Percentiles rank a stretch among this genome's conserved stretches.
These are phyloP conservation scores for Primulina huaijiensis DNA, from an alignment of 257 asterid species.

Conservation along the genomic window DNA sequence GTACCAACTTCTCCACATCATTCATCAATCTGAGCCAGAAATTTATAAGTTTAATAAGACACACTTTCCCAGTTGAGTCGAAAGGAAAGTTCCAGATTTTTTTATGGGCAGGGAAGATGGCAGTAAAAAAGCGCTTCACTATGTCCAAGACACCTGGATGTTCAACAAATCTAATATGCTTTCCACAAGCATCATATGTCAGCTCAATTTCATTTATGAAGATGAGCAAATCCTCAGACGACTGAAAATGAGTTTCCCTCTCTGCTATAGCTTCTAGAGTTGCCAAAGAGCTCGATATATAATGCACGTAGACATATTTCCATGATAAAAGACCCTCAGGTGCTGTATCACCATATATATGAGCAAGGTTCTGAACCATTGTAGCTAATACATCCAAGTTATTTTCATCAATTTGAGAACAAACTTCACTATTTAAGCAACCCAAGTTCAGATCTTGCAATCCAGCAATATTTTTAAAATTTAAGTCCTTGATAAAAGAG, in stretches of 20 bases:
- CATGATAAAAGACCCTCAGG: slow-evolving; percentile 61
- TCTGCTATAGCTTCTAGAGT: slow-evolving; percentile 57
- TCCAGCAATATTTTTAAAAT: slow-evolving; percentile 80
- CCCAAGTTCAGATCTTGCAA: slow-evolving; percentile 65
- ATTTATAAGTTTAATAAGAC: slow-evolving; percentile 63
- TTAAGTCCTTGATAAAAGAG: slow-evolving; percentile 58
- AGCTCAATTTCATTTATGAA: slow-evolving; percentile 61
- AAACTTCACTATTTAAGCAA: slow-evolving; percentile 64
- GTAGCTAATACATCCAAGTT: slow-evolving; percentile 71
- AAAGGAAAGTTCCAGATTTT: slow-evolving; percentile 35
- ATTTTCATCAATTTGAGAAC: slow-evolving; percentile 62
- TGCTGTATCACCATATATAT: slow-evolving; percentile 42
- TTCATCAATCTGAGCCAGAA: slow-evolving; percentile 73
- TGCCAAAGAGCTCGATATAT: slow-evolving; percentile 52
- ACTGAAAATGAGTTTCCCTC: slow-evolving; percentile 37
- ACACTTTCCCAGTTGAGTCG: slow-evolving; percentile 54
- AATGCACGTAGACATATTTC: slow-evolving; percentile 56
- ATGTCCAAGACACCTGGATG: slow-evolving; percentile 43
- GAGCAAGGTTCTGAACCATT: slow-evolving; percentile 75
- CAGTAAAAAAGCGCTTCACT: slow-evolving; percentile 56
- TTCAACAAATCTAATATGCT: slow-evolving; percentile 51
- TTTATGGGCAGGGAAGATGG: slow-evolving; percentile 44
- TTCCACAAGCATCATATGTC: slow-evolving; percentile 47
- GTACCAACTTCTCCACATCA: slow-evolving; percentile 53
- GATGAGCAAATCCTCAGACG: slow-evolving; percentile 48